Percentiles rank a stretch among this genome's conserved stretches.
phyloP scores from a whole-genome alignment of 1,284 basidiomycete species.

The Baeospora myosura region DNA sequence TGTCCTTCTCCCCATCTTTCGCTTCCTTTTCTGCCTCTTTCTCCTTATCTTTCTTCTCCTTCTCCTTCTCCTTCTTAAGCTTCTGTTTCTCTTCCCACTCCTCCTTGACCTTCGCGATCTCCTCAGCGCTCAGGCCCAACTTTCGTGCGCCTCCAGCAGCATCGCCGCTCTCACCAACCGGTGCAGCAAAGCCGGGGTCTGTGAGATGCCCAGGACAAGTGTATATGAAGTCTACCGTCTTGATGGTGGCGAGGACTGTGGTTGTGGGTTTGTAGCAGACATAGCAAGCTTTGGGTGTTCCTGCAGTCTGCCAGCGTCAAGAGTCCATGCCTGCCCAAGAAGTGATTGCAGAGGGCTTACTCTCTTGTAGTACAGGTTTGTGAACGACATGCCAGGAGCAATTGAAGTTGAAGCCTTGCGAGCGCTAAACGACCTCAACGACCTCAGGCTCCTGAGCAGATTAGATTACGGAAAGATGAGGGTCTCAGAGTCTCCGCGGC shows the following conservation, averaged over 20 bases:
- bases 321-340: slow-evolving; percentile 10
- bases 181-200: slow-evolving; percentile 65
- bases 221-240: slow-evolving; percentile 5
- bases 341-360: slow-evolving; percentile 33
- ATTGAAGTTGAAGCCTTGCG: no score
- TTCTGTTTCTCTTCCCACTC: slow-evolving; percentile 74
- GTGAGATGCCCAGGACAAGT: slow-evolving; percentile 53
- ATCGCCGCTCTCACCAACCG: slow-evolving; percentile 35
- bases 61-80: slow-evolving; percentile 47
- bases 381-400: slow-evolving; percentile 62
- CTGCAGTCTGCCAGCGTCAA: slow-evolving; percentile 44
- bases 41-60: slow-evolving; percentile 36
- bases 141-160: slow-evolving; percentile 33
- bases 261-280: slow-evolving; percentile 68
- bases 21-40: slow-evolving; percentile 26
- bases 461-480: no score
- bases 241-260: slow-evolving; percentile 33
- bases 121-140: slow-evolving; percentile 48
- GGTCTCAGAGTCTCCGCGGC: no score
- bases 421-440: no score
- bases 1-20: slow-evolving; percentile 18
- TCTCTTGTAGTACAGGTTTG: slow-evolving; percentile 75
- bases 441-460: no score
- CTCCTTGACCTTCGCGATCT: slow-evolving; percentile 65
- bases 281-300: slow-evolving; percentile 62